A percentile compares a stretch with the other conserved stretches of the same genome.
phyloP scores from a whole-genome alignment of 345 rosid genomes.

The Euphorbia lathyris region DNA sequence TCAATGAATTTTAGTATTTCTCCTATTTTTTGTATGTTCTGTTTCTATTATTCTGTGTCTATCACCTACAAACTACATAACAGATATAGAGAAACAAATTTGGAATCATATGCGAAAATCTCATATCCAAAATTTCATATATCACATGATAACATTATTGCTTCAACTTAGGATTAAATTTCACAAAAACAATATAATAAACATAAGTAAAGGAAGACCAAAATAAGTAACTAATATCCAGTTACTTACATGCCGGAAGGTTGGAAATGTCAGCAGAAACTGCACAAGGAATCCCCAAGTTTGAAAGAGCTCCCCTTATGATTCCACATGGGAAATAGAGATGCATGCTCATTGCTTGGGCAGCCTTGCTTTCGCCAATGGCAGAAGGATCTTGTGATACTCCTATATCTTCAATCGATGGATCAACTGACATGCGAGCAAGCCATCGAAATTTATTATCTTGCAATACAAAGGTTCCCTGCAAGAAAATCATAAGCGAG shows the following conservation, averaged over 20 bases:
- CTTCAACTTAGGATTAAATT: background rate
- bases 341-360: constrained; percentile 80
- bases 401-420: constrained; percentile 44
- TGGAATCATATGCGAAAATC: background rate
- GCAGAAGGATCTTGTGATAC: constrained; percentile 49
- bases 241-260: constrained; percentile 85
- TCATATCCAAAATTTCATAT: background rate
- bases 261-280: constrained; percentile 94
- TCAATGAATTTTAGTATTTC: too few species aligned
- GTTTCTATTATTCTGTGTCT: too few species aligned
- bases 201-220: background rate
- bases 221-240: background rate
- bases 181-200: background rate
- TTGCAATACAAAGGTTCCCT: constrained; percentile 99
- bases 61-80: too few species aligned
- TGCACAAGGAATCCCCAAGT: constrained; percentile 92
- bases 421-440: constrained; percentile 63
- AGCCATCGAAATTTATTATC: constrained; percentile 91
- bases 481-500: constrained; percentile 19
- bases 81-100: background rate
- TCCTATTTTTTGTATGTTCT: too few species aligned
- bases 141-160: background rate
- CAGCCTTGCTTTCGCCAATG: constrained; percentile 55
- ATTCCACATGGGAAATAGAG: constrained; percentile 95
- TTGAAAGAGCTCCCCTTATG: constrained; percentile 93